A percentile compares a stretch with the other conserved stretches of the same genome.
These are phyloP conservation scores for Mycena galopus DNA, from an alignment of 768 basidiomycete genomes.

Conservation along the genomic window DNA sequence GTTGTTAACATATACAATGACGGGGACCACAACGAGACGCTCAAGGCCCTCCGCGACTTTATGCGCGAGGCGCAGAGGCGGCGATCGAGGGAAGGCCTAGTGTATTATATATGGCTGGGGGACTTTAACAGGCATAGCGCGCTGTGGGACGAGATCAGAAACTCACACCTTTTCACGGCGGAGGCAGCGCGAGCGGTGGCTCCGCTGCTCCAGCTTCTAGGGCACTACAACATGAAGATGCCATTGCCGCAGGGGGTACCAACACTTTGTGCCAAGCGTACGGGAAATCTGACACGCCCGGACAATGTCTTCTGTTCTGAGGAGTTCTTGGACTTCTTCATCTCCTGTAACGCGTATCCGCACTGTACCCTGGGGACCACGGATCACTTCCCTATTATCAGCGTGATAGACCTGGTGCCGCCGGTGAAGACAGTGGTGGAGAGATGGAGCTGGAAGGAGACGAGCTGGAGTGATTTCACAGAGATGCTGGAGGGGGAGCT, in stretches of 20 bases:
- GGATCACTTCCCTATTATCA: constrained; percentile 52
- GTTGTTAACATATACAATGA: too few relatives aligned
- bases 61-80: neutral
- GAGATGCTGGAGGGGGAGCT: neutral
- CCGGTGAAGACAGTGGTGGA: neutral
- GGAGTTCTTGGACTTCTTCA: constrained; percentile 29
- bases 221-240: neutral
- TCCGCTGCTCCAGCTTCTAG: neutral
- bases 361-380: constrained; percentile 32
- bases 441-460: constrained; percentile 38
- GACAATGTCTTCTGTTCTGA: constrained; percentile 51
- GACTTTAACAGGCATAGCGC: neutral
- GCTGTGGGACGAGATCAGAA: constrained; percentile 6
- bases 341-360: constrained; percentile 40
- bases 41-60: neutral
- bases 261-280: constrained; percentile 37
- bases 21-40: neutral
- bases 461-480: constrained; percentile 42
- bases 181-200: neutral
- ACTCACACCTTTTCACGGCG: neutral
- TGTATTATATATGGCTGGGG: neutral
- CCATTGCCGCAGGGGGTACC: constrained; percentile 44
- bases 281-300: constrained; percentile 48
- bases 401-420: constrained; percentile 36
- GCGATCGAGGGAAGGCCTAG: neutral